Conservation (phyloP, 2,329 filamentous ascomycete genomes). For the Trichoderma sp. region DNA sequence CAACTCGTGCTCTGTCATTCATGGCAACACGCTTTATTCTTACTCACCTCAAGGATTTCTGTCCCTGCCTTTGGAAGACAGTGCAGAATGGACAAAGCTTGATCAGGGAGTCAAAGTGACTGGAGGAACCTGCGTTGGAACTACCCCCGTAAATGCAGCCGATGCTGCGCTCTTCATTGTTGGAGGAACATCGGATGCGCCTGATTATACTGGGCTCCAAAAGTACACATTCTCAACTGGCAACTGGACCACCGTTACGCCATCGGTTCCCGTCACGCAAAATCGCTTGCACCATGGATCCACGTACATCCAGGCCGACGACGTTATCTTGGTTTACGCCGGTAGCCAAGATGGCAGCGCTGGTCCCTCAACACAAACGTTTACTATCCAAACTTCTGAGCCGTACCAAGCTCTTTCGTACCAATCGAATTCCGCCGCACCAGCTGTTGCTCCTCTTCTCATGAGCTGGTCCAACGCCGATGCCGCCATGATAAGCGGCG, state of each 20-base stretch:
- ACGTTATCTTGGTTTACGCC: constrained; percentile 78
- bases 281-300: constrained; percentile 75
- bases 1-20: constrained; percentile 78
- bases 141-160: constrained; percentile 58
- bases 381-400: constrained; percentile 65
- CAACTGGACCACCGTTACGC: constrained; percentile 52
- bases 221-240: constrained; percentile 58
- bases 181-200: constrained; percentile 62
- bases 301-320: constrained; percentile 68
- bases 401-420: constrained; percentile 66
- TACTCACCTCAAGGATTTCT: constrained; percentile 77
- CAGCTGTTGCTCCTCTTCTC: constrained; percentile 69
- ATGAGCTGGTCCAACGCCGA: constrained; percentile 71
- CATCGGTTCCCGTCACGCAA: constrained; percentile 55
- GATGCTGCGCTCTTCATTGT: constrained; percentile 75
- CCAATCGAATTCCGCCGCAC: constrained; percentile 55
- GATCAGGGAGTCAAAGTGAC: constrained; percentile 68
- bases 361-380: constrained; percentile 69
- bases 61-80: constrained; percentile 66
- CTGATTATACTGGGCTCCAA: constrained; percentile 73
- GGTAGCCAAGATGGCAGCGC: constrained; percentile 65
- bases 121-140: constrained; percentile 76
- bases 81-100: constrained; percentile 71
- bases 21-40: constrained; percentile 81
- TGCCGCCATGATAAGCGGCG: constrained; percentile 74